Percentiles rank a stretch among this genome's conserved stretches.
phyloP scores from a whole-genome alignment of 108 stramenopile genomes.

The Ochromonas danica region DNA sequence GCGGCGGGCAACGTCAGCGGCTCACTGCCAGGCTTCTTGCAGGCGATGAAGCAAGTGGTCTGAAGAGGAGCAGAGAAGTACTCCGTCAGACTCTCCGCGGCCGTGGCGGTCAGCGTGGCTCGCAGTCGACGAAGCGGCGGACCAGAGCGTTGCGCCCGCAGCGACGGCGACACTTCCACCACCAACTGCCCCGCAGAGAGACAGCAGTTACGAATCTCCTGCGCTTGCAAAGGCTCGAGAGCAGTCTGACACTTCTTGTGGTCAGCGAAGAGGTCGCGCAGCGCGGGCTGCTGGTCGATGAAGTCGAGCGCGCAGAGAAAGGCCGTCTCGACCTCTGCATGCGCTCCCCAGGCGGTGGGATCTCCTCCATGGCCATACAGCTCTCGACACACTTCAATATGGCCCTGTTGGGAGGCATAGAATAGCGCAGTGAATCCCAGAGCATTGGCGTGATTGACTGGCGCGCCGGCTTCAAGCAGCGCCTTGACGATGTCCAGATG shows the following conservation, averaged over 20 bases:
- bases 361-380: not conserved
- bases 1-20: too few relatives aligned
- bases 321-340: not conserved
- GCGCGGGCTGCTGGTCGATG: not conserved
- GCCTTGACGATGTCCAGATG: constrained; percentile 7
- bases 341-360: not conserved
- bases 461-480: not conserved
- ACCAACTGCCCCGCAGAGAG: too few relatives aligned
- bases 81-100: too few relatives aligned
- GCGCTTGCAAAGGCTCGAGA: too few relatives aligned
- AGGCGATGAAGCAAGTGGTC: too few relatives aligned
- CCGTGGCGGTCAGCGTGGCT: too few relatives aligned
- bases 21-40: too few relatives aligned
- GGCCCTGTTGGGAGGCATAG: constrained; percentile 39
- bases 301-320: constrained; percentile 21
- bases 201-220: too few relatives aligned
- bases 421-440: constrained; percentile 41
- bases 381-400: not conserved
- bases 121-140: too few relatives aligned
- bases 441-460: not conserved
- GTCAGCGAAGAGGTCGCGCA: not conserved
- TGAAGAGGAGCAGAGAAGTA: too few relatives aligned
- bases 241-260: not conserved
- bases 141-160: too few relatives aligned
- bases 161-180: too few relatives aligned